Conservation (phyloP, 2,329 filamentous ascomycete genomes). For the Fusarium irregulare region DNA sequence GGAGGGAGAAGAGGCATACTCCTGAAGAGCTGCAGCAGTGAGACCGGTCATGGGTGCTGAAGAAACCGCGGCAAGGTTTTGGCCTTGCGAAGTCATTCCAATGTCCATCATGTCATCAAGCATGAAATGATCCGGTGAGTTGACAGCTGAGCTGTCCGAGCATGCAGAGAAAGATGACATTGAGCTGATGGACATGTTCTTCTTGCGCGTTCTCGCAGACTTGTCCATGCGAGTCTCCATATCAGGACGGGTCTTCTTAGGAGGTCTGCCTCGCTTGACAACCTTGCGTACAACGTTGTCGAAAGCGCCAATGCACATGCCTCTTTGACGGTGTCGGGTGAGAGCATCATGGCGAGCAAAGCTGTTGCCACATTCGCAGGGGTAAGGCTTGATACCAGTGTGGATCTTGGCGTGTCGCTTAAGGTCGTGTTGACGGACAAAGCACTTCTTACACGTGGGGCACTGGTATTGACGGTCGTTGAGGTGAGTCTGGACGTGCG, state of each 20-base stretch:
- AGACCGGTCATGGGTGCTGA: conserved; percentile 58
- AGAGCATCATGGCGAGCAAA: conserved; percentile 96
- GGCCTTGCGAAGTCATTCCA: conserved; percentile 44
- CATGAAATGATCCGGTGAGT: conserved; percentile 64
- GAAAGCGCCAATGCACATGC: conserved; percentile 96
- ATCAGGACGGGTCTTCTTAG: conserved; percentile 69
- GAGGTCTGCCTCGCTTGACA: conserved; percentile 71
- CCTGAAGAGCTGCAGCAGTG: conserved; percentile 49
- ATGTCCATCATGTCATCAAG: conserved; percentile 63
- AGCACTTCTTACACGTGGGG: conserved; percentile 92
- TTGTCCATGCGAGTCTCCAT: conserved; percentile 68
- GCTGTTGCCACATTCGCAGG: conserved; percentile 92
- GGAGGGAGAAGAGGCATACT: conserved; percentile 55
- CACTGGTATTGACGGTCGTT: conserved; percentile 96
- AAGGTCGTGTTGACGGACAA: conserved; percentile 95
- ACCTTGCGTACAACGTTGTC: conserved; percentile 76
- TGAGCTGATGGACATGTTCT: conserved; percentile 62
- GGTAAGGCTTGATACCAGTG: conserved; percentile 93
- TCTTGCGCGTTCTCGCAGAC: conserved; percentile 66
- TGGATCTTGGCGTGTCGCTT: conserved; percentile 99
- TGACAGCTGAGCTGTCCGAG: conserved; percentile 66
- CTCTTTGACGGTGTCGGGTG: conserved; percentile 91
- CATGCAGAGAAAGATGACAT: conserved; percentile 66
- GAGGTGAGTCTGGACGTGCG: conserved; percentile 96
- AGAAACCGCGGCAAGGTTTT: conserved; percentile 55